Evolutionary conservation across 2,329 filamentous ascomycete genomes (phyloP).

Genomic region (Acrocalymma vagum): DNA sequence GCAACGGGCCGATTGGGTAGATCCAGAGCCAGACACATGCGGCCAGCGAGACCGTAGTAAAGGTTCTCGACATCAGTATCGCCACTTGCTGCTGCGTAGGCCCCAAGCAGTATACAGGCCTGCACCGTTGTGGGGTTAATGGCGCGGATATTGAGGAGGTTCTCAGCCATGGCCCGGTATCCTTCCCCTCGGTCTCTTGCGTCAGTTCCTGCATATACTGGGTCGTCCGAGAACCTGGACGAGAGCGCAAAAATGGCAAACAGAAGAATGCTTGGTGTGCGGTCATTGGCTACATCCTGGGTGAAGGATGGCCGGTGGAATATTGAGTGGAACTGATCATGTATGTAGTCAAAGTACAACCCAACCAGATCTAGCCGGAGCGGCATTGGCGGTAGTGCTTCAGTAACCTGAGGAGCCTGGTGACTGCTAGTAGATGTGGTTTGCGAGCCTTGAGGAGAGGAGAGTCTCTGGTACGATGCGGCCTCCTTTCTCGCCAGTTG

Average conservation of each 20-base stretch:
- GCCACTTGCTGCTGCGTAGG: constrained; percentile 31
- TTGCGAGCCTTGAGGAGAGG: too few relatives aligned
- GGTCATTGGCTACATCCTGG: constrained; percentile 22
- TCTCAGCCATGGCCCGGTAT: constrained; percentile 25
- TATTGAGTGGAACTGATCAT: constrained; percentile 34
- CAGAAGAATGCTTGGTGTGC: constrained; percentile 24
- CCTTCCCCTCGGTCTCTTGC: constrained; percentile 25
- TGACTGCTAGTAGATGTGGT: too few relatives aligned
- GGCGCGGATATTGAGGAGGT: constrained; percentile 26
- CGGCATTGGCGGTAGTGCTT: constrained; percentile 21
- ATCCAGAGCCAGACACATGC: constrained; percentile 30
- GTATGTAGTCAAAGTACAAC: constrained; percentile 34
- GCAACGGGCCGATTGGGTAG: constrained; percentile 26
- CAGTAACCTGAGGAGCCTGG: constrained; percentile 9
- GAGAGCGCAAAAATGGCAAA: constrained; percentile 31
- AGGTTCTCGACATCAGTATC: constrained; percentile 33
- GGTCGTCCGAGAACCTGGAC: constrained; percentile 24
- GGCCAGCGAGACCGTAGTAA: constrained; percentile 30
- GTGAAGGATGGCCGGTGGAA: constrained; percentile 30
- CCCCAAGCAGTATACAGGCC: constrained; percentile 26
- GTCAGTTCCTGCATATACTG: constrained; percentile 20
- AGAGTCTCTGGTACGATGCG: constrained; percentile 11
- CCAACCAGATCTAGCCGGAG: constrained; percentile 24
- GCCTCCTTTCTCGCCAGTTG: constrained; percentile 23
- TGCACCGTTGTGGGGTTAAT: constrained; percentile 25